Conservation (phyloP, 345 rosid species). For the Brassica napus region Da-Ae NC_063450.1:50420001-50420500, state of each 20-base stretch:
- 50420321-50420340: conserved; percentile 7
- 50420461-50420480: background rate
- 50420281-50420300: conserved; percentile 6
- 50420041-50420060: no score
- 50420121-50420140: no score
- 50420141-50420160: conserved; percentile 7
- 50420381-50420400: background rate
- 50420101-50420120: background rate
- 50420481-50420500: no score
- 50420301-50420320: background rate
- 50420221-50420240: conserved; percentile 18
- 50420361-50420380: conserved; percentile 6
- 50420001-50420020: background rate
- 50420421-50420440: background rate
- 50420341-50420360: conserved; percentile 12
- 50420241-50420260: conserved; percentile 9
- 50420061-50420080: background rate
- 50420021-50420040: background rate
- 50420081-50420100: background rate
- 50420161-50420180: background rate
- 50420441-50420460: background rate
- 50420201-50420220: conserved; percentile 8
- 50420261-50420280: background rate
- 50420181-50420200: conserved; percentile 17
- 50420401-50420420: no score